phyloP scores from a whole-genome alignment of 768 basidiomycete genomes.

The Suillus luteus region DNA sequence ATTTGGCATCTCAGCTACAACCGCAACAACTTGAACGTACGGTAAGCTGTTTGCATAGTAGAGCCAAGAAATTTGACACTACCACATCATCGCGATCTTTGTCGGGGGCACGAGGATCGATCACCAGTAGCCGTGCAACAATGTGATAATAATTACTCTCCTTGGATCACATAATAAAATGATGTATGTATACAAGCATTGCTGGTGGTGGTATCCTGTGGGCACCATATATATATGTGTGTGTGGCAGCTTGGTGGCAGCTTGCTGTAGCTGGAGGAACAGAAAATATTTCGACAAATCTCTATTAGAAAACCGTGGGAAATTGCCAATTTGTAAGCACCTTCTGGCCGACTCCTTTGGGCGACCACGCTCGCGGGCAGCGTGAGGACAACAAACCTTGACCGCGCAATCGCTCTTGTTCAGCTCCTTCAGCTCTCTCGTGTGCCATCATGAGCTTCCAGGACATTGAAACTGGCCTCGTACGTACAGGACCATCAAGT shows the following conservation, averaged over 20 bases:
- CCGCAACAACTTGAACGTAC: background rate
- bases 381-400: background rate
- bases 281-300: background rate
- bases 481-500: constrained; percentile 32
- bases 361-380: background rate
- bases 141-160: background rate
- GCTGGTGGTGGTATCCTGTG: background rate
- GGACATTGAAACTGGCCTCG: constrained; percentile 49
- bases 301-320: background rate
- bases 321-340: background rate
- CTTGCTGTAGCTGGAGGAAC: background rate
- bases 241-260: background rate
- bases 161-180: background rate
- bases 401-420: background rate
- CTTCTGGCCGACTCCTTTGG: background rate
- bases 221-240: background rate
- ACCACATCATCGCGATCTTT: background rate
- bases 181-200: background rate
- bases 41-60: background rate
- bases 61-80: background rate
- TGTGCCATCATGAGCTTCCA: constrained; percentile 47
- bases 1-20: background rate
- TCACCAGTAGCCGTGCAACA: background rate
- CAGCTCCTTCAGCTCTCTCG: background rate
- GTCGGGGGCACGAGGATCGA: background rate